A percentile compares a stretch with the other conserved stretches of the same genome.
Evolutionary conservation across 2,329 filamentous ascomycete species (phyloP).

Genomic region (Cladobotryum protrusum): DNA sequence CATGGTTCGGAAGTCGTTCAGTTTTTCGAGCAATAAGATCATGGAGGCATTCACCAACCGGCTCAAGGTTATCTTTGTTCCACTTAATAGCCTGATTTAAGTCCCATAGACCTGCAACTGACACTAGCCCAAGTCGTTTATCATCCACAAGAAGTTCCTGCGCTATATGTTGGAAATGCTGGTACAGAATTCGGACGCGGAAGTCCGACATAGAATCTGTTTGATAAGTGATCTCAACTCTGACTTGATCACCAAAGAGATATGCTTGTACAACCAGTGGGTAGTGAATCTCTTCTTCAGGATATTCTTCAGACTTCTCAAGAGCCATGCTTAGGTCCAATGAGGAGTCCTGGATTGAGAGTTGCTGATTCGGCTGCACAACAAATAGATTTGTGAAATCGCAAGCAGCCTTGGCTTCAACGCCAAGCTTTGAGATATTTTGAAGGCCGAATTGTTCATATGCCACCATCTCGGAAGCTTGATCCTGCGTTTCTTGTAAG

Average conservation of each 20-base stretch:
- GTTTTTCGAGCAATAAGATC: constrained; percentile 5
- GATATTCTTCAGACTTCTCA: constrained; percentile 10
- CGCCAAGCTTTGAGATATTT: constrained; percentile 18
- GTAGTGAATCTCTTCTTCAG: not conserved
- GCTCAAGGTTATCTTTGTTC: not conserved
- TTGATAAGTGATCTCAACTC: constrained; percentile 1
- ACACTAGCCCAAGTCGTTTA: not conserved
- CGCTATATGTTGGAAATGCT: constrained; percentile 3
- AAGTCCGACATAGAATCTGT: not conserved
- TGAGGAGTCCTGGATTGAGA: not conserved
- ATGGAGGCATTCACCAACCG: constrained; percentile 1
- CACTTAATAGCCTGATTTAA: too few species aligned
- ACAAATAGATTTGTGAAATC: constrained; percentile 9
- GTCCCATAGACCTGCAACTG: too few species aligned
- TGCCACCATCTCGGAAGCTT: constrained; percentile 17
- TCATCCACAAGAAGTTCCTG: not conserved
- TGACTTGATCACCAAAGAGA: constrained; percentile 1
- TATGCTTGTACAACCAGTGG: constrained; percentile 1
- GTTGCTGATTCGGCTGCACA: constrained; percentile 7
- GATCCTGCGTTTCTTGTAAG: constrained; percentile 16
- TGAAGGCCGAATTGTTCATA: constrained; percentile 23
- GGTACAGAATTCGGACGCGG: not conserved
- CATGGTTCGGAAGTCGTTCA: not conserved
- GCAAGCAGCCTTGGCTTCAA: constrained; percentile 10
- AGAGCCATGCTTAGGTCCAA: constrained; percentile 6